phyloP scores from a whole-genome alignment of 306 rosid genomes.

The Cajanus cajan region DNA sequence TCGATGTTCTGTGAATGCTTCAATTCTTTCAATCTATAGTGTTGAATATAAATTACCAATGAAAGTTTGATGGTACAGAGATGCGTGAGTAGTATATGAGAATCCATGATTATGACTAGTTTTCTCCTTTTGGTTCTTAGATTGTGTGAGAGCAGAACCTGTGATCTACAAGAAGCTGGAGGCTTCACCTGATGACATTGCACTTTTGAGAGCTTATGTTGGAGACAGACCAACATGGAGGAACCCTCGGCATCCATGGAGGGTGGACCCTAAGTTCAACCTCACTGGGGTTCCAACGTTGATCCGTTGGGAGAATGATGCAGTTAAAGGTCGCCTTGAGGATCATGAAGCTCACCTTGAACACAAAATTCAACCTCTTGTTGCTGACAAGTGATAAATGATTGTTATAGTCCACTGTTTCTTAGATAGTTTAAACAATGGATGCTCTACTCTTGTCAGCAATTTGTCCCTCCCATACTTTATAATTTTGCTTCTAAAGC shows the following conservation, averaged over 20 bases:
- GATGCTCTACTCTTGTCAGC: conserved; percentile 21
- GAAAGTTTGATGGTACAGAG: not conserved
- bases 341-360: conserved; percentile 85
- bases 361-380: conserved; percentile 62
- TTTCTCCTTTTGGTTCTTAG: conserved; percentile 36
- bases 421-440: conserved; percentile 2
- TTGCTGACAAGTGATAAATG: conserved; percentile 43
- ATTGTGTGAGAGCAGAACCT: conserved; percentile 93
- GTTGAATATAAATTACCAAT: not conserved
- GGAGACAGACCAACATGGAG: too few relatives aligned
- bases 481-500: conserved; percentile 5
- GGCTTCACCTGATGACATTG: conserved; percentile 54
- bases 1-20: not conserved
- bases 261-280: conserved; percentile 72
- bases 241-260: conserved; percentile 80
- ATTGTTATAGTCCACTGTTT: conserved; percentile 20
- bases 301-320: conserved; percentile 74
- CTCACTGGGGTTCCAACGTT: conserved; percentile 81
- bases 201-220: conserved; percentile 74
- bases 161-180: conserved; percentile 77
- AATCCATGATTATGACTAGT: conserved; percentile 16
- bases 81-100: not conserved
- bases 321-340: conserved; percentile 69
- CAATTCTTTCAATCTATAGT: not conserved
- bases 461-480: not conserved